Evolutionary conservation across 1,284 basidiomycete genomes (phyloP).

Genomic region (Cryptococcus wingfieldii): DNA sequence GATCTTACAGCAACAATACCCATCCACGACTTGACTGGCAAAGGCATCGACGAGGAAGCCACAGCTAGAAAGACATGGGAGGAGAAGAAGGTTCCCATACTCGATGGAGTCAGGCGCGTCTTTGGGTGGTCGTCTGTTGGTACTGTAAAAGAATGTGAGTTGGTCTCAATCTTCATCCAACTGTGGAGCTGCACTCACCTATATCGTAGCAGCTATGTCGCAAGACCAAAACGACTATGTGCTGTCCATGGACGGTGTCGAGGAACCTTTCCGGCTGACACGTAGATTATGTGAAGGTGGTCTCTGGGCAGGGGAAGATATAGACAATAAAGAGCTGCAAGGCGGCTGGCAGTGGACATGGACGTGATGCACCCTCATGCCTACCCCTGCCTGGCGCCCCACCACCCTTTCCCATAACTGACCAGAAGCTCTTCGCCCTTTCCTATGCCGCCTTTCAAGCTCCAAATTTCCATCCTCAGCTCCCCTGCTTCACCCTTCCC

Average conservation of each 20-base stretch:
- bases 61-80: slow-evolving; percentile 9
- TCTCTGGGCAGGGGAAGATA: slow-evolving; percentile 5
- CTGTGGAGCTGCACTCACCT: neutral
- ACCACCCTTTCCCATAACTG: slow-evolving; percentile 91
- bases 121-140: slow-evolving; percentile 22
- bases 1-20: slow-evolving; percentile 20
- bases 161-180: neutral
- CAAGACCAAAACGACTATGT: neutral
- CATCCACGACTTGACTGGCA: slow-evolving; percentile 15
- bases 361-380: slow-evolving; percentile 1
- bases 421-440: slow-evolving; percentile 84
- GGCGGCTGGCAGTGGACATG: slow-evolving; percentile 27
- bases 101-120: slow-evolving; percentile 25
- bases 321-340: slow-evolving; percentile 1
- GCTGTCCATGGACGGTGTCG: neutral
- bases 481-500: slow-evolving; percentile 58
- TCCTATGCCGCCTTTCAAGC: slow-evolving; percentile 57
- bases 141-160: slow-evolving; percentile 13
- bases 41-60: slow-evolving; percentile 7
- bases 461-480: slow-evolving; percentile 72
- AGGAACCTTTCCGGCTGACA: slow-evolving; percentile 2
- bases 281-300: slow-evolving; percentile 8
- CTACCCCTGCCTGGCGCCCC: slow-evolving; percentile 53
- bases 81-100: slow-evolving; percentile 22
- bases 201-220: neutral